phyloP scores from a whole-genome alignment of 139 green algal species.

The Zygnema circumcarinatum region DNA sequence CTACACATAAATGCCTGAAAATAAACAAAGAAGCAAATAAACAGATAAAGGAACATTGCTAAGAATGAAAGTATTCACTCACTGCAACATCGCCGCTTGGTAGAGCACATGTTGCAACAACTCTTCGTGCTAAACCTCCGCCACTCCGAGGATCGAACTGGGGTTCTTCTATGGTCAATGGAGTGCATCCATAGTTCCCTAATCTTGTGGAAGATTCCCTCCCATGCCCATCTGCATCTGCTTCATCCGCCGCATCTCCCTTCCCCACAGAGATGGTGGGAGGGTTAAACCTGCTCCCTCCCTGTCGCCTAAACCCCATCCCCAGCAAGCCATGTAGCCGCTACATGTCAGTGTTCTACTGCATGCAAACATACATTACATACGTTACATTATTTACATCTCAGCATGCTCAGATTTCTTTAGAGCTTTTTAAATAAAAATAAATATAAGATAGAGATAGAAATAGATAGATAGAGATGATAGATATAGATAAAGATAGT shows the following conservation, averaged over 20 bases:
- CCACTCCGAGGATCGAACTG: constrained; percentile 10
- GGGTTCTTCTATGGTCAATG: neutral
- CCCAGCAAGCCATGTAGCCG: too few species aligned
- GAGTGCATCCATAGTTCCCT: constrained; percentile 25
- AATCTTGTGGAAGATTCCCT: neutral
- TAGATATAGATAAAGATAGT: too few species aligned
- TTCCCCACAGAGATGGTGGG: neutral
- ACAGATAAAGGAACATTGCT: constrained; percentile 7
- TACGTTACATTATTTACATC: too few species aligned
- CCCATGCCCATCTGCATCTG: neutral
- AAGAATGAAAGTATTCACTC: neutral
- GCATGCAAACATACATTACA: too few species aligned
- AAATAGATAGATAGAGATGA: too few species aligned
- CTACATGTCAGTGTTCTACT: too few species aligned
- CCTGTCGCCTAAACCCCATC: neutral
- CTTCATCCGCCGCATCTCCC: too few species aligned
- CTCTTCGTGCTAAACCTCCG: constrained; percentile 19
- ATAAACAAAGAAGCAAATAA: too few species aligned
- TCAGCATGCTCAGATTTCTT: too few species aligned
- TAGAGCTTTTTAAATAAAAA: too few species aligned
- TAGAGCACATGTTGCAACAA: neutral
- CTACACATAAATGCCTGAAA: neutral
- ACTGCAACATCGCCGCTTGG: constrained; percentile 34
- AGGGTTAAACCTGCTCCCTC: neutral
- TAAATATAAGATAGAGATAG: too few species aligned